Conservation (phyloP, 345 rosid species). For the Citrus mangshanensis region DNA sequence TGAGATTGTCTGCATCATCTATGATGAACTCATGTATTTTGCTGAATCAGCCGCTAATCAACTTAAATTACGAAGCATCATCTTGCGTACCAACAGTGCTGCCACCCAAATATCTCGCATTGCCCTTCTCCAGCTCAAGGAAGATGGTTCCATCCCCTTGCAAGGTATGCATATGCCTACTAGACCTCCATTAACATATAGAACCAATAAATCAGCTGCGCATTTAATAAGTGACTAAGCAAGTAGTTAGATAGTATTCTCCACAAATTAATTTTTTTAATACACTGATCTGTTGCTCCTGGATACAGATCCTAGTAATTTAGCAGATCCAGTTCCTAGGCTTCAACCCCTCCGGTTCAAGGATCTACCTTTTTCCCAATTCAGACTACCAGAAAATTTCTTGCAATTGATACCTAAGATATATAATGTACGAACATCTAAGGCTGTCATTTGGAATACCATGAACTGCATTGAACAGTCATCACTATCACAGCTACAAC, state of each 20-base stretch:
- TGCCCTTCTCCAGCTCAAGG: conserved; percentile 8
- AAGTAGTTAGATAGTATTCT: background rate
- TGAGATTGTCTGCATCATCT: conserved; percentile 40
- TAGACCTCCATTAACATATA: background rate
- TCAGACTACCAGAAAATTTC: background rate
- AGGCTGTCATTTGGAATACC: conserved; percentile 35
- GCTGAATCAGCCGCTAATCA: conserved; percentile 32
- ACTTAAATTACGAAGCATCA: conserved; percentile 38
- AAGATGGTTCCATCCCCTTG: conserved; percentile 23
- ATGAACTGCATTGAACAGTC: conserved; percentile 19
- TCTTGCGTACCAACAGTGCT: conserved; percentile 31
- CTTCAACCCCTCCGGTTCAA: conserved; percentile 21
- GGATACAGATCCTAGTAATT: background rate
- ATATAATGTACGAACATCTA: conserved; percentile 13
- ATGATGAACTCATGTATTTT: conserved; percentile 46
- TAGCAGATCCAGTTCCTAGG: conserved; percentile 5
- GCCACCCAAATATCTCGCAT: background rate
- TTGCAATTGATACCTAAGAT: conserved; percentile 7
- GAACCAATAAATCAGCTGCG: background rate
- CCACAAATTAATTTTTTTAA: background rate
- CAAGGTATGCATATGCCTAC: conserved; percentile 26
- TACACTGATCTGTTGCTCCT: background rate
- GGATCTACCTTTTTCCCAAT: conserved; percentile 21
- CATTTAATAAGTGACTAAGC: background rate
- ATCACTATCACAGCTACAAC: background rate